Conservation (phyloP, 163 green algal species). For the Botryococcus braunii region DNA sequence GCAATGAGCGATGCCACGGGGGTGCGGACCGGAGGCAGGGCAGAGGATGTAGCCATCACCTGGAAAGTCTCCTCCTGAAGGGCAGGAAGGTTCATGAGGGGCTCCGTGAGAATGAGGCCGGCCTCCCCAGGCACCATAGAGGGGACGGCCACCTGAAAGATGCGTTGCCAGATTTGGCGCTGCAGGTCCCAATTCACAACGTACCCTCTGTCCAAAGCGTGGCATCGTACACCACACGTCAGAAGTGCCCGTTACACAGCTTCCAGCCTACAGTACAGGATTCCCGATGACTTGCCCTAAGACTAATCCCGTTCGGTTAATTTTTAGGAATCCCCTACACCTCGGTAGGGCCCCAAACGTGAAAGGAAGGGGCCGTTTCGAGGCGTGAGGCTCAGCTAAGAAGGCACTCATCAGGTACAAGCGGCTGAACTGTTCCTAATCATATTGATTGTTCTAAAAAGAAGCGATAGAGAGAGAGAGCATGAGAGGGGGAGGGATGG, state of each 20-base stretch:
- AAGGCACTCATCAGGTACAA: too few relatives aligned
- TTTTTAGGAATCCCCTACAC: background rate
- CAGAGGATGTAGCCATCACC: background rate
- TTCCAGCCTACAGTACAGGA: background rate
- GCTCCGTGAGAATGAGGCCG: conserved; percentile 82
- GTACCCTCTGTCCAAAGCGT: conserved; percentile 56
- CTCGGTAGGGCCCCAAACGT: background rate
- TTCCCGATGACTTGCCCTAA: background rate
- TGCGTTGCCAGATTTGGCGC: conserved; percentile 73
- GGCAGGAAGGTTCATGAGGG: conserved; percentile 78
- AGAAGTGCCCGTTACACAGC: background rate
- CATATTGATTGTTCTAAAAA: too few relatives aligned
- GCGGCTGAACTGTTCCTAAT: too few relatives aligned
- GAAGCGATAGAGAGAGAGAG: too few relatives aligned
- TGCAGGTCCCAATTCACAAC: conserved; percentile 83
- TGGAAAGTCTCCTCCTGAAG: conserved; percentile 44
- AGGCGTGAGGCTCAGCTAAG: too few relatives aligned
- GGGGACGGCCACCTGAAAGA: conserved; percentile 41
- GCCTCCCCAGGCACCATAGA: conserved; percentile 28
- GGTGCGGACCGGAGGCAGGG: conserved; percentile 30
- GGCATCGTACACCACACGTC: background rate
- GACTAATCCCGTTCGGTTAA: background rate
- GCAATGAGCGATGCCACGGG: background rate
- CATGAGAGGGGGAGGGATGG: too few relatives aligned
- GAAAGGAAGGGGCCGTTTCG: background rate